Evolutionary conservation across 768 basidiomycete species (phyloP), one percentile per base, ranked within the genome.

Genomic region (Coprinopsis sp.): DNA sequence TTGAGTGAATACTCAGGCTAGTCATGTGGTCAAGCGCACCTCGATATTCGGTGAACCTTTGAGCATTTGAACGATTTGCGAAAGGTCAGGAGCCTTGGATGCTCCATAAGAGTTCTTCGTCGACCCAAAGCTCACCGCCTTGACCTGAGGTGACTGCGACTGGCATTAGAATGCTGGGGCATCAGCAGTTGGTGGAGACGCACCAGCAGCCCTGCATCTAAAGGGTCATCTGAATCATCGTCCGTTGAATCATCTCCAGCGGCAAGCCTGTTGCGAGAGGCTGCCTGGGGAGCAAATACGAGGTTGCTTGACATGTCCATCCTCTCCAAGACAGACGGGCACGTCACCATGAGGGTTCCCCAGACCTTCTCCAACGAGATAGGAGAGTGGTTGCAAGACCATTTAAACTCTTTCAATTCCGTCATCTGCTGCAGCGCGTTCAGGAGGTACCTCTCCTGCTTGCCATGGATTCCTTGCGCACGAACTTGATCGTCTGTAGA

Each of bases 341-440:
- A 31, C 51, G 65, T 73, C 51, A 75, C 55, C 44, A 36, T 36
- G 34, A 84, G 58, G 2, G 73, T 70, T 1, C 69, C 65, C 80
- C 82, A 84, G 16, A 84, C 54, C 24, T 68, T 61, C 40, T 77
- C 73, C 39, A 82, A 72, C 0, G 76, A 76, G 47, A 82, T 73
- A 0, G 77, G 75, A 0, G 81, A 81, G 55, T 82, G 81, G 54
- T 77, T 80, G 56, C 77, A 81, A 4, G 77, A 72, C 81, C 83
- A 84, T 23, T 66, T 67, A 55, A 85, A 77, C 24, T 70, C 67
- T 21, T 57, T 51, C 22, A 85, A 66, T 3, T 70, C 65, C 1
- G 73, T 63, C 79, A 82, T 81, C 54, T 70, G 69, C 24, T 62
- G 51, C n/a, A 85, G 57, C 1, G 80, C 81, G 2, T 69, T 58